Evolutionary conservation across 768 basidiomycete species (phyloP).

Genomic region (Collybia sp.): DNA sequence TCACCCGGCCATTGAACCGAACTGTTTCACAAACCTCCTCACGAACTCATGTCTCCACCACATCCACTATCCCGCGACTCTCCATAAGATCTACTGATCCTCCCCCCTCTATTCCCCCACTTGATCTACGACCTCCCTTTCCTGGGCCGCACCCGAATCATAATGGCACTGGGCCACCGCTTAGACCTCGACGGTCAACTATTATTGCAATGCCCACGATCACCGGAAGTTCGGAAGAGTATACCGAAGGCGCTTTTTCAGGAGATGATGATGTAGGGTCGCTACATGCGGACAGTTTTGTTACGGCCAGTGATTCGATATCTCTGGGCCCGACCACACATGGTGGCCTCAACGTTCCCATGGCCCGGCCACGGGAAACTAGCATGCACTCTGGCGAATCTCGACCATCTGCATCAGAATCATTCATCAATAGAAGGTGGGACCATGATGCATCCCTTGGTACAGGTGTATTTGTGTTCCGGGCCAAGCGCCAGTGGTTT

Average conservation of each 20-base stretch:
- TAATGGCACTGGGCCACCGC: slow-evolving; percentile 22
- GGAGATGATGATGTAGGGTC: slow-evolving; percentile 36
- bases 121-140: slow-evolving; percentile 56
- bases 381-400: slow-evolving; percentile 11
- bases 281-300: slow-evolving; percentile 52
- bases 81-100: slow-evolving; percentile 9
- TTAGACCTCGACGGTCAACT: slow-evolving; percentile 17
- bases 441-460: slow-evolving; percentile 36
- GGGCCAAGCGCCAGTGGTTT: slow-evolving; percentile 25
- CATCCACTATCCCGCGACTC: slow-evolving; percentile 20
- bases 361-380: background rate
- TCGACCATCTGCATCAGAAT: slow-evolving; percentile 36
- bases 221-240: slow-evolving; percentile 24
- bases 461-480: slow-evolving; percentile 25
- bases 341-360: background rate
- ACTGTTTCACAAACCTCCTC: slow-evolving; percentile 63
- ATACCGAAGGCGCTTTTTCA: slow-evolving; percentile 24
- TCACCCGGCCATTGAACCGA: slow-evolving; percentile 61
- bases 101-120: slow-evolving; percentile 49
- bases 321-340: no score
- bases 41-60: slow-evolving; percentile 46
- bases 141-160: slow-evolving; percentile 31
- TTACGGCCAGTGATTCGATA: slow-evolving; percentile 36
- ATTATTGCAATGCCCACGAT: slow-evolving; percentile 36
- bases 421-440: slow-evolving; percentile 49